A percentile compares a stretch with the other conserved stretches of the same genome.
Evolutionary conservation across 352 stramenopile species (phyloP).

Genomic region (Elongisporangium anandrum): DNA sequence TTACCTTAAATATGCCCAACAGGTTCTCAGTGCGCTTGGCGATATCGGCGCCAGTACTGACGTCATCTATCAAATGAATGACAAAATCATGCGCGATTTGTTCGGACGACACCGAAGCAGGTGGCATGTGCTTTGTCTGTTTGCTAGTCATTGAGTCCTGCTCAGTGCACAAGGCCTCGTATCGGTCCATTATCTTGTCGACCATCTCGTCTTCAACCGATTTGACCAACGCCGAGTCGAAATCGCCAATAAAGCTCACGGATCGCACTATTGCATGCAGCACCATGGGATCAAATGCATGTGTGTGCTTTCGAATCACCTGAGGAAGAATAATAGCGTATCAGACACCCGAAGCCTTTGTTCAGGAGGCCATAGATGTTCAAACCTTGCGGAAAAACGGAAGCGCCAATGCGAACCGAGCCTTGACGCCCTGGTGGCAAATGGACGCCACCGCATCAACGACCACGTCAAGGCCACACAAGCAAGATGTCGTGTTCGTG

Average conservation of each 20-base stretch:
- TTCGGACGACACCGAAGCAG: constrained; percentile 9
- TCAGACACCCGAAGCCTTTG: not conserved
- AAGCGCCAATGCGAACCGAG: constrained; percentile 52
- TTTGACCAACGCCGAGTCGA: constrained; percentile 58
- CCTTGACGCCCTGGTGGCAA: constrained; percentile 79
- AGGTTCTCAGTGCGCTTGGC: constrained; percentile 61
- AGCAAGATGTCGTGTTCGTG: constrained; percentile 15
- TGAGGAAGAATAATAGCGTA: constrained; percentile 4
- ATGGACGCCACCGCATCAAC: constrained; percentile 60
- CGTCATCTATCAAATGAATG: constrained; percentile 48
- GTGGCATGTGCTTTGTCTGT: constrained; percentile 7
- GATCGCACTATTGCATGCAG: constrained; percentile 69
- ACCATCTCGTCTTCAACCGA: constrained; percentile 67
- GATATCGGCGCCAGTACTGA: constrained; percentile 58
- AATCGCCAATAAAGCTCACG: constrained; percentile 77
- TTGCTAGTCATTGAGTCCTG: not conserved
- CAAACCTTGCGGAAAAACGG: constrained; percentile 68
- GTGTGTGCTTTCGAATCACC: constrained; percentile 44
- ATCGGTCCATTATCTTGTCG: constrained; percentile 65
- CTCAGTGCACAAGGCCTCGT: constrained; percentile 24
- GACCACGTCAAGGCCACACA: constrained; percentile 45
- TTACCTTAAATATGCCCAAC: constrained; percentile 74
- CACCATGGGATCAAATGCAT: constrained; percentile 32
- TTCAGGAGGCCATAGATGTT: not conserved
- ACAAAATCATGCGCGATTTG: constrained; percentile 39